Conservation (phyloP, 2,329 filamentous ascomycete species). For the Paracoccidioides lutzii region DNA sequence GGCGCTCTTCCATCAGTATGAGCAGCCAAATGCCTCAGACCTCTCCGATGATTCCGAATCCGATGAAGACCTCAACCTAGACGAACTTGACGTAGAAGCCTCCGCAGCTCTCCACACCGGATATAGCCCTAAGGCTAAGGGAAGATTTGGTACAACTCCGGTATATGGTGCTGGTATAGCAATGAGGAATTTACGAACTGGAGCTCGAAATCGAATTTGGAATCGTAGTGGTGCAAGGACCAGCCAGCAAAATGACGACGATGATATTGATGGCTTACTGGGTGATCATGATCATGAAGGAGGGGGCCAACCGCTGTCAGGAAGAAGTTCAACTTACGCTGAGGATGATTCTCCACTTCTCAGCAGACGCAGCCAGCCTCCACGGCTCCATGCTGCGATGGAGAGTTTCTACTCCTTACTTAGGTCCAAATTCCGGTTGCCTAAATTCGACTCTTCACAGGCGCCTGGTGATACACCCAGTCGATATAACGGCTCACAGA, state of each 20-base stretch:
- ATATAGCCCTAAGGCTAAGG: conserved; percentile 6
- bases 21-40: conserved; percentile 22
- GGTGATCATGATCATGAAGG: conserved; percentile 49
- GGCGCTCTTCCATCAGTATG: conserved; percentile 27
- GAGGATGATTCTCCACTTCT: conserved; percentile 68
- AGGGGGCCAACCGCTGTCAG: conserved; percentile 44
- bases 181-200: conserved; percentile 39
- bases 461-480: not conserved
- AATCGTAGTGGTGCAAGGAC: conserved; percentile 15
- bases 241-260: conserved; percentile 38
- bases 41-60: conserved; percentile 19
- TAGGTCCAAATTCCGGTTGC: conserved; percentile 47
- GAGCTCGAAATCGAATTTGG: conserved; percentile 33
- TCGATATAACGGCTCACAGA: conserved; percentile 18
- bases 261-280: conserved; percentile 56
- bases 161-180: conserved; percentile 30
- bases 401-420: conserved; percentile 34
- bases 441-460: conserved; percentile 46
- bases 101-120: conserved; percentile 14
- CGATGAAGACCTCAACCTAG: conserved; percentile 33
- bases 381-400: conserved; percentile 18
- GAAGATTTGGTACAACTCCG: conserved; percentile 10
- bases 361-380: conserved; percentile 29
- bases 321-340: conserved; percentile 43
- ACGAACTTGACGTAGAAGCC: conserved; percentile 33